Conservation (phyloP, 1,284 basidiomycete species). For the Inonotus hispidus region DNA sequence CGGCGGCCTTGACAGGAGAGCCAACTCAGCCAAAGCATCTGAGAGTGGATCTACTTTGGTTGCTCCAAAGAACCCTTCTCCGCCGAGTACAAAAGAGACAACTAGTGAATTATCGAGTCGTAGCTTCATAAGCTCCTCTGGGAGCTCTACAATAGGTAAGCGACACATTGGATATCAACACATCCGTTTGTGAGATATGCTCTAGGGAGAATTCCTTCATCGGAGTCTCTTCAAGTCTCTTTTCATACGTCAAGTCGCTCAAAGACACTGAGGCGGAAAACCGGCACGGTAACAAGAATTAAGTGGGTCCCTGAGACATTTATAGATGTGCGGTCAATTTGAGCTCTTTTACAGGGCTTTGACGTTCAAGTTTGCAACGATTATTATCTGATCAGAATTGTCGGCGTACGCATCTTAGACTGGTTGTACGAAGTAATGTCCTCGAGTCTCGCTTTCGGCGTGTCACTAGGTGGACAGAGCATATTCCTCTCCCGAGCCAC, state of each 20-base stretch:
- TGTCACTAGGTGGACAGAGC: no score
- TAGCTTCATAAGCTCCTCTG: background rate
- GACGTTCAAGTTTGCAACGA: no score
- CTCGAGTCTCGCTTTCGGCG: no score
- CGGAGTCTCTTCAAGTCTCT: background rate
- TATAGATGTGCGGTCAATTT: no score
- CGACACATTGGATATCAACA: no score
- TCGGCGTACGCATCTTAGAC: no score
- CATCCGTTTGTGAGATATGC: background rate
- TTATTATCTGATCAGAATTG: no score
- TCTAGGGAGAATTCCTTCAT: background rate
- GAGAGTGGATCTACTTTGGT: background rate
- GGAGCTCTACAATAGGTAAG: background rate
- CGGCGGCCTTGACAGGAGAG: no score
- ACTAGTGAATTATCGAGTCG: background rate
- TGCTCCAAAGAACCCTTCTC: background rate
- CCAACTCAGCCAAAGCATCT: background rate
- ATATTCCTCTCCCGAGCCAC: no score
- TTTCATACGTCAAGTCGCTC: background rate
- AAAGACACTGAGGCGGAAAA: background rate
- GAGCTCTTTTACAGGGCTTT: no score
- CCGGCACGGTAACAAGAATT: background rate
- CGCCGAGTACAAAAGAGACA: background rate
- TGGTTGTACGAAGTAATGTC: no score
- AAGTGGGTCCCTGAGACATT: background rate